phyloP scores from a whole-genome alignment of 352 stramenopile genomes.

The Phytophthora pistaciae region DNA sequence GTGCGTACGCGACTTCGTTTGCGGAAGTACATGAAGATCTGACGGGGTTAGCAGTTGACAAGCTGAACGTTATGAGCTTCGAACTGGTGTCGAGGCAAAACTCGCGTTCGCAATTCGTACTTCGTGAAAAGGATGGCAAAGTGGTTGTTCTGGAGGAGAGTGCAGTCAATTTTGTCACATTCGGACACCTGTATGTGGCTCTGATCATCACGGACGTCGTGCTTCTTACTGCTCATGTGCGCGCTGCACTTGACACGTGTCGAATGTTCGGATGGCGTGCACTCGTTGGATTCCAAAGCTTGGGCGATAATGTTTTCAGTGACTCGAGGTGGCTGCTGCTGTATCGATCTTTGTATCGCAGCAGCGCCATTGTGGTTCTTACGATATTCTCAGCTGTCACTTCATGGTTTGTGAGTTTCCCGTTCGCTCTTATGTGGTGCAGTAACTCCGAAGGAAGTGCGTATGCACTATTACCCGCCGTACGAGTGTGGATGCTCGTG shows the following conservation, averaged over 20 bases:
- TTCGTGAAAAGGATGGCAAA: constrained; percentile 27
- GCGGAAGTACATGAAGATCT: constrained; percentile 43
- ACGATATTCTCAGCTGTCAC: constrained; percentile 52
- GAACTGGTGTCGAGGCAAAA: constrained; percentile 65
- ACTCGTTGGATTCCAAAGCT: constrained; percentile 26
- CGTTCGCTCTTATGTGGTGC: constrained; percentile 61
- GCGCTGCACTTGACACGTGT: constrained; percentile 43
- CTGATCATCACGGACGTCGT: constrained; percentile 50
- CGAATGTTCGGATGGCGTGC: constrained; percentile 42
- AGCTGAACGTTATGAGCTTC: constrained; percentile 59
- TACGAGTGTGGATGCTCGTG: constrained; percentile 66
- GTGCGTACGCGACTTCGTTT: constrained; percentile 46
- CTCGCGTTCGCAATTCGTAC: constrained; percentile 38
- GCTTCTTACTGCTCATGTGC: constrained; percentile 39
- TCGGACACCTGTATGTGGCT: constrained; percentile 61
- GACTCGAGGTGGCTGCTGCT: constrained; percentile 56
- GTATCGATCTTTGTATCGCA: constrained; percentile 67
- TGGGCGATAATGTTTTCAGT: constrained; percentile 1
- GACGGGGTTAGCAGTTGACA: constrained; percentile 55
- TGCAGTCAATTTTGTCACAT: constrained; percentile 59
- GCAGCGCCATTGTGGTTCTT: constrained; percentile 42
- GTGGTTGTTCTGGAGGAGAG: constrained; percentile 38
- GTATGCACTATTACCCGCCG: constrained; percentile 43
- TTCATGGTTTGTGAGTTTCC: constrained; percentile 61
- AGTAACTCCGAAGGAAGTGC: constrained; percentile 24